Base-by-base conservation (phyloP, 2,329 filamentous ascomycete genomes). In the Cladorrhinum sp. region DNA sequence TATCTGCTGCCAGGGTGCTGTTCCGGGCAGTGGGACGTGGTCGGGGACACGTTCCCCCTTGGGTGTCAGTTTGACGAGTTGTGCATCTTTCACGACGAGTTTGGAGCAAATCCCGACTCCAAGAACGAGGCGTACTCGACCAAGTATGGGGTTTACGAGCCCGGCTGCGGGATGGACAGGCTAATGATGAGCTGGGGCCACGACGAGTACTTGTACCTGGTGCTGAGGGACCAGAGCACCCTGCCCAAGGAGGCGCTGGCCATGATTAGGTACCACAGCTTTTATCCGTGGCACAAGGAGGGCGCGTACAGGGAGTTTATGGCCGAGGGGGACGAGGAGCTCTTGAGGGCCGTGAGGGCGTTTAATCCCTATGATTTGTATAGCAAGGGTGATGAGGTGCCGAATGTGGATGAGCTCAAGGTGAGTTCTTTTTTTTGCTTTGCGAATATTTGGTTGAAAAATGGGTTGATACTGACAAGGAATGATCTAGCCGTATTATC, bases 301-400 rank as follows among this genome's bases (percentile, higher is more conserved):
- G 88, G 88, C 58, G 92, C 90, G 6, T 96, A 96, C 77, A 75
- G 76, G 62, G 85, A 91, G 75, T 83, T 96, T 74, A 96, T 96
- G 92, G 83, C 88, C 73, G 86, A 89, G 62, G 88, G 92, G 72
- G 92, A 96, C 69, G 77, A 88, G 74, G 81, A 83, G 69, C 92
- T 96, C 87, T 78, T 96, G 68, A 84, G 85, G 71, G 91, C 91
- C 8, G 92, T 96, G 54, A 83, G 85, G 74, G 91, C 90, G 0
- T 96, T 96, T 76, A 96, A 96, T 73, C 91, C 92, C 0, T 96
- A 96, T 69, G 92, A 96, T 72, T 72, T 96, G 56, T 96, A 96
- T 79, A 93, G 89, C 79, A 96, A 96, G 86, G 92, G 87, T 68
- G 92, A 96, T 69, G 90, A 85, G 23, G 81, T 92, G 22, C 92